Base-by-base conservation (phyloP, 305 asterid genomes). In the Fraxinus xanthoxyloides region DNA sequence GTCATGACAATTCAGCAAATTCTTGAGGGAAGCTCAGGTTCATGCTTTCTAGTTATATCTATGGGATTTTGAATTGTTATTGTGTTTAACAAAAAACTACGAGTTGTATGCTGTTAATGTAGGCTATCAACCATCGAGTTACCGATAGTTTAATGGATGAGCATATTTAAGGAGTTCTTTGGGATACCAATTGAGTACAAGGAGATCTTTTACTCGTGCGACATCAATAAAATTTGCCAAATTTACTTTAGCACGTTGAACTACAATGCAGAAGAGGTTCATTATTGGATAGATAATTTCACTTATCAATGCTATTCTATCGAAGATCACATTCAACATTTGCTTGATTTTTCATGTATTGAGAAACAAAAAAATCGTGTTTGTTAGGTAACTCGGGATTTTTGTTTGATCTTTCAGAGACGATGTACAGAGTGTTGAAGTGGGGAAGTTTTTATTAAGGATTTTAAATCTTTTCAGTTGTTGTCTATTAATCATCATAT, bases 241-340 rank as follows among this genome's bases (percentile, higher is more conserved):
- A 73, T 93, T 5, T 92, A 77, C 83, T 85, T 93, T 0, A 91
- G 97, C 89, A 83, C 91, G 3, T 9, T 87, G 54, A 85, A 89
- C 73, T 90, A 94, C 19, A 86, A 88, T 10, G 81, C 51, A 0
- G 97, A 90, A 81, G 88, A 92, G 3, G 26, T 87, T 59, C 95
- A 90, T 77, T 88, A 79, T 51, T 92, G 98, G 97, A 89, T 93
- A 85, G 97, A 94, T 54, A 89, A 89, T 69, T 84, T 92, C 63
- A 89, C 92, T 1, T 95, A 93, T 81, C 90, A 85, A 28, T 89
- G 94, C 34, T 85, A 92, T 65, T 97, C 97, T 1, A 28, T 92
- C 0, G 83, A 92, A 54, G 88, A 93, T 0, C 83, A 89, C 28
- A 28, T 86, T n/a, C 81, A 78, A 17, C 84, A 78, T 19, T 94